Evolutionary conservation across 2,329 filamentous ascomycete genomes (phyloP).

Genomic region (Nothopassalora personata): DNA sequence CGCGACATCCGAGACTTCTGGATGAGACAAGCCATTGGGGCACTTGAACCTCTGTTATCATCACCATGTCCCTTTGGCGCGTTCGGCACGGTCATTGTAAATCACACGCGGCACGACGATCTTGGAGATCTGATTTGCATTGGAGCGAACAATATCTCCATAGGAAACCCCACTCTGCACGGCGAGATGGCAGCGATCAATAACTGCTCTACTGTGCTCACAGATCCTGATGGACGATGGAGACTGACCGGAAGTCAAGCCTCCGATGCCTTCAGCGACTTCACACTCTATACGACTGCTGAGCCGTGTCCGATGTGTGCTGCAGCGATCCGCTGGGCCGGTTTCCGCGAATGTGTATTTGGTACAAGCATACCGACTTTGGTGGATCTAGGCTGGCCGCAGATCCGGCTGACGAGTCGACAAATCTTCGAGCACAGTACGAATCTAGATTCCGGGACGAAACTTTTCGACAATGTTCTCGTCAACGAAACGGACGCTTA

Average conservation of each 20-base stretch:
- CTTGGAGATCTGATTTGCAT: slow-evolving; percentile 47
- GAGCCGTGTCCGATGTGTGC: slow-evolving; percentile 57
- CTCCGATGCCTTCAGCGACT: slow-evolving; percentile 41
- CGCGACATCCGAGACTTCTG: slow-evolving; percentile 36
- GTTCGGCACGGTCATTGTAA: slow-evolving; percentile 53
- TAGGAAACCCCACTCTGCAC: slow-evolving; percentile 51
- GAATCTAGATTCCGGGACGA: slow-evolving; percentile 32
- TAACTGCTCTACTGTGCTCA: slow-evolving; percentile 49
- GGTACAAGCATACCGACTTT: slow-evolving; percentile 48
- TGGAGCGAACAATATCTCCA: slow-evolving; percentile 45
- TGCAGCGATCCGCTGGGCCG: slow-evolving; percentile 52
- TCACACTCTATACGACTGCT: slow-evolving; percentile 54
- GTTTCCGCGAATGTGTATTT: slow-evolving; percentile 53
- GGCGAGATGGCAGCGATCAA: slow-evolving; percentile 53
- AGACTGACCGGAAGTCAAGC: slow-evolving; percentile 39
- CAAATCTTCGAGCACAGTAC: slow-evolving; percentile 45
- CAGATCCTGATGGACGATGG: slow-evolving; percentile 43
- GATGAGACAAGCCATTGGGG: slow-evolving; percentile 49
- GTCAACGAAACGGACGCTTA: slow-evolving; percentile 50
- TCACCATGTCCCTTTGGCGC: slow-evolving; percentile 50
- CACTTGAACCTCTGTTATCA: slow-evolving; percentile 36
- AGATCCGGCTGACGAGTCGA: slow-evolving; percentile 44
- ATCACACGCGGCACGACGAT: slow-evolving; percentile 43
- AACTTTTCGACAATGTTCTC: slow-evolving; percentile 44
- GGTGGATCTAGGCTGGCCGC: slow-evolving; percentile 46